phyloP scores from a whole-genome alignment of 108 stramenopile genomes.

The Cyclotella kingstonii region DNA sequence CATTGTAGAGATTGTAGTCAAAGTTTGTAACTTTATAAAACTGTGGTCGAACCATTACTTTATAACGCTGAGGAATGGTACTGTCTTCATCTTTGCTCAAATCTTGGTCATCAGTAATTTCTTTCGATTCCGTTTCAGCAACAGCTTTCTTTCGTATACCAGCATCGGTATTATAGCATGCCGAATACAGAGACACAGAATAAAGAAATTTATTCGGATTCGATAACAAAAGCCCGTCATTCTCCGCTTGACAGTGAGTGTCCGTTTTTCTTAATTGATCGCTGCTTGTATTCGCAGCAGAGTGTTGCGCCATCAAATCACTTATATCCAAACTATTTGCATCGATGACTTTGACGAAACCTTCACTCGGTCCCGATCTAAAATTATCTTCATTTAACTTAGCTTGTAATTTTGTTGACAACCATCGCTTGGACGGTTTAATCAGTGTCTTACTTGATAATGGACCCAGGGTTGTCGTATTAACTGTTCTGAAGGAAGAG shows the following conservation, averaged over 20 bases:
- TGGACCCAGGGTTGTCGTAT: conserved; percentile 48
- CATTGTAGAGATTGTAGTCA: conserved; percentile 68
- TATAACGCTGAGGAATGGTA: conserved; percentile 62
- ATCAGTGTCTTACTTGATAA: conserved; percentile 45
- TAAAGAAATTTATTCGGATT: conserved; percentile 74
- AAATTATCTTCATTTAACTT: conserved; percentile 11
- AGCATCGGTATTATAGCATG: conserved; percentile 58
- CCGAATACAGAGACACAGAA: conserved; percentile 32
- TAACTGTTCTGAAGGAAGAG: conserved; percentile 27
- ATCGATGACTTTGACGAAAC: conserved; percentile 47
- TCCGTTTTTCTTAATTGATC: neutral
- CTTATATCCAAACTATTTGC: conserved; percentile 24
- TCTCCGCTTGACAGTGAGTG: neutral
- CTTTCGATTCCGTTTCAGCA: conserved; percentile 12
- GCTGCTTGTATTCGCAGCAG: neutral
- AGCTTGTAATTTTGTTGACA: conserved; percentile 38
- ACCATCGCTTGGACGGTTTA: conserved; percentile 33
- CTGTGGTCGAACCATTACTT: conserved; percentile 49
- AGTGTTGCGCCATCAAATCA: conserved; percentile 8
- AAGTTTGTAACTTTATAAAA: conserved; percentile 55
- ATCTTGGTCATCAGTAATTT: conserved; percentile 25
- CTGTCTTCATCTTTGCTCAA: conserved; percentile 18
- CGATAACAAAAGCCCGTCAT: conserved; percentile 3
- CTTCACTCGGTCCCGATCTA: conserved; percentile 5
- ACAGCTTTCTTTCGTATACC: conserved; percentile 25